Base-by-base conservation (phyloP, 2,329 filamentous ascomycete genomes). In the Hymenoscyphus fructigenus region DNA sequence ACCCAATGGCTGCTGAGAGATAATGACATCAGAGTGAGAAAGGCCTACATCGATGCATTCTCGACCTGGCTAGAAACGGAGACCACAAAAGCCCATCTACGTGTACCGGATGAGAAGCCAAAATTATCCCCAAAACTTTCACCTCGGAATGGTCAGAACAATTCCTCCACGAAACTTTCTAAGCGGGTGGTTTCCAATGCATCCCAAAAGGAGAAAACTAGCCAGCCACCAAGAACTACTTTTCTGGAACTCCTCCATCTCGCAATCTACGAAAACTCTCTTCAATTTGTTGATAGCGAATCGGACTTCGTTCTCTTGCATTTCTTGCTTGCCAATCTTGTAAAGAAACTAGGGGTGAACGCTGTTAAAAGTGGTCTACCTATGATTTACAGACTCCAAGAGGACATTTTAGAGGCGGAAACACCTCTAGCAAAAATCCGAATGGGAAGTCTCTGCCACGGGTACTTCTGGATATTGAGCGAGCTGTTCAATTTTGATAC, bases 1-100 rank as follows among this genome's bases (percentile, higher is more conserved):
- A 97, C 93, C 0, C 92, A 97, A 67, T 97, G 92, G 91, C 85
- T 98, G 56, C 80, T 98, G 23, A 88, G 91, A 44, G 94, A 97
- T 73, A 83, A 87, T 0, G 89, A 93, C 72, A 87, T 87, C 36
- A 83, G 87, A 36, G 93, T 98, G 38, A 87, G 93, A 62, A 89
- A 89, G 75, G 91, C 93, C 0, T 99, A 98, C 71, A 86, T 89
- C 6, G 92, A 96, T 76, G 91, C 92, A 4, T 78, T 98, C 17
- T 77, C 91, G 50, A 91, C 91, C 0, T 99, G 94, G 93, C 82
- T 97, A 61, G 86, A 90, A 64, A 81, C 89, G n/a, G 93, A 96
- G 77, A 91, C 91, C 20, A 89, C 84, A 0, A 83, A 81, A 65
- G 80, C 80, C 5, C 91, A 96, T 71, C 78, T 90, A 59, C 83